A percentile compares a stretch with the other conserved stretches of the same genome.
phyloP scores from a whole-genome alignment of 352 stramenopile species.

The Elongisporangium anandrum region DNA sequence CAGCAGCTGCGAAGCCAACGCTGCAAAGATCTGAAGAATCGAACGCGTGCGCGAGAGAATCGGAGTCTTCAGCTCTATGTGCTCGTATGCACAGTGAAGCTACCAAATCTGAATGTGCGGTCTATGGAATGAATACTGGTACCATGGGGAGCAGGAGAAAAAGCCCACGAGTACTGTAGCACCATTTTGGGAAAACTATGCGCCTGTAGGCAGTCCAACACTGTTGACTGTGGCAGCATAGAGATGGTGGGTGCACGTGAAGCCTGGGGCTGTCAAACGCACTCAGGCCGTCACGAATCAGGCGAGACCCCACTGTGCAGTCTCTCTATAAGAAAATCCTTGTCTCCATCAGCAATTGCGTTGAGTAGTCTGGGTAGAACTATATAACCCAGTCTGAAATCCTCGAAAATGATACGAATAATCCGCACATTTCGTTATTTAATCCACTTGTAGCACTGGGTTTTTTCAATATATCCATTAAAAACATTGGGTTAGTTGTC shows the following conservation, averaged over 20 bases:
- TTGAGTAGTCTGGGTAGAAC: neutral
- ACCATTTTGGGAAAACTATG: neutral
- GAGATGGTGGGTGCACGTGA: too few species aligned
- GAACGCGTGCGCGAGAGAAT: neutral
- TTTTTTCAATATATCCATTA: too few species aligned
- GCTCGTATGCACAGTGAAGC: neutral
- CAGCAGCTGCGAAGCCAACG: neutral
- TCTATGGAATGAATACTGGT: neutral
- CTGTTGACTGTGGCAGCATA: neutral
- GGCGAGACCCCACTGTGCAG: neutral
- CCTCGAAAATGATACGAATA: neutral
- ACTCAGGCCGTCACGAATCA: neutral
- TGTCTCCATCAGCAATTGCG: neutral
- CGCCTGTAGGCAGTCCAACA: neutral
- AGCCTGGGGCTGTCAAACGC: neutral
- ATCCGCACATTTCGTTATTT: neutral
- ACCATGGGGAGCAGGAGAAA: neutral
- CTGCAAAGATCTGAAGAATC: neutral
- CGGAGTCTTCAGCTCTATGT: neutral
- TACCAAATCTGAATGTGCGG: neutral
- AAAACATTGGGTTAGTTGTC: neutral
- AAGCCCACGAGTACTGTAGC: neutral
- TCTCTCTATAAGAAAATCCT: neutral
- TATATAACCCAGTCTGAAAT: neutral
- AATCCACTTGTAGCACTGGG: neutral